Conservation (phyloP, 1,284 basidiomycete species). For the Leccinum angustisporum region DNA sequence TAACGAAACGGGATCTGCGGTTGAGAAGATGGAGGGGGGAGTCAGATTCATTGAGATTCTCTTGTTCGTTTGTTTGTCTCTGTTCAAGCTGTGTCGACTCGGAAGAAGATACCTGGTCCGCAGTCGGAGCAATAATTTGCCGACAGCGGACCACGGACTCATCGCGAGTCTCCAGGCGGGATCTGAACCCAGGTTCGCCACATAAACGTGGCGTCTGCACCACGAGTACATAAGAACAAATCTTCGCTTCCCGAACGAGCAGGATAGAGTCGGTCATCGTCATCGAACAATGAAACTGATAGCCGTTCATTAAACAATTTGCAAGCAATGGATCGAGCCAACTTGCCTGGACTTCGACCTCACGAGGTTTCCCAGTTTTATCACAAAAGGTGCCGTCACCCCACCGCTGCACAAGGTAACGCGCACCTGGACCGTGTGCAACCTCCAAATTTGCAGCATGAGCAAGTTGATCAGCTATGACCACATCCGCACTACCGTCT, state of each 20-base stretch:
- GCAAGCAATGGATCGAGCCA: slow-evolving; percentile 6
- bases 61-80: slow-evolving; percentile 30
- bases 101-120: slow-evolving; percentile 27
- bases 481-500: slow-evolving; percentile 63
- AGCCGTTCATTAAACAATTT: slow-evolving; percentile 15
- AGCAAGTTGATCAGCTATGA: slow-evolving; percentile 63
- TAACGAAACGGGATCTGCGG: slow-evolving; percentile 50
- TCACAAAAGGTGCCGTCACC: slow-evolving; percentile 89
- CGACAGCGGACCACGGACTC: slow-evolving; percentile 74
- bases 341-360: slow-evolving; percentile 88
- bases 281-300: slow-evolving; percentile 92
- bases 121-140: slow-evolving; percentile 53
- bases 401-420: slow-evolving; percentile 91
- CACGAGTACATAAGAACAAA: slow-evolving; percentile 88
- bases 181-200: slow-evolving; percentile 86
- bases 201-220: slow-evolving; percentile 92
- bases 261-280: slow-evolving; percentile 83
- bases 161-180: slow-evolving; percentile 62
- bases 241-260: slow-evolving; percentile 89
- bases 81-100: slow-evolving; percentile 36
- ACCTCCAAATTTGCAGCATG: slow-evolving; percentile 69
- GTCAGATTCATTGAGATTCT: slow-evolving; percentile 41
- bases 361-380: slow-evolving; percentile 80
- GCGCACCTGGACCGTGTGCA: slow-evolving; percentile 72
- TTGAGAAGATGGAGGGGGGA: slow-evolving; percentile 52